Evolutionary conservation across 225 moss, liverwort and hornwort genomes (phyloP), one percentile per base, ranked within the genome.

Genomic region (Pleurozium schreberi): DNA sequence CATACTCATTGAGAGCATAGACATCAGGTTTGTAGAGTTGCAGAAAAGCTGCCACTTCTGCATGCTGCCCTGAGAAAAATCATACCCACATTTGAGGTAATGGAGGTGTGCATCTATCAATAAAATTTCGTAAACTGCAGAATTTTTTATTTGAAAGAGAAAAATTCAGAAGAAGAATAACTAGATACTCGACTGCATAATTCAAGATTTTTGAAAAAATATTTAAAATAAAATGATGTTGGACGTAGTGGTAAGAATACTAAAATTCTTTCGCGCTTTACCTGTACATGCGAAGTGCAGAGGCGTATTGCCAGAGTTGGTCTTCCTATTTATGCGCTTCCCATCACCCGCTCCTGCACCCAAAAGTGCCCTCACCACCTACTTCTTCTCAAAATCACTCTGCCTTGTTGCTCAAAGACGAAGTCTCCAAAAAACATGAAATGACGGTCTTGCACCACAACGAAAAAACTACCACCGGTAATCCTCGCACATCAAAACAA

Each of bases 321-420:
- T 95, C 91, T 95, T 95, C 66, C 94, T 92, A 67, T 95, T 94
- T 50, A 98, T 94, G 81, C 96, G 97, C 86, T 92, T 98, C 65
- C 98, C 94, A 94, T 96, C 95, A 90, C 95, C 98, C 69, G 98
- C 97, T 79, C 98, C 98, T 93, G 94, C 93, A 91, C 92, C 89
- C 91, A 98, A 93, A 86, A 98, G 98, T 74, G 92, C 92, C 93
- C 95, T 95, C 89, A 97, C 97, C 79, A 97, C 98, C 98, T 98
- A 94, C 86, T 88, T 86, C 89, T 91, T 83, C 86, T 91, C 80
- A 91, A 85, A 45, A 86, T 78, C 93, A 81, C 68, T 77, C 79
- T 55, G 38, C 60, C 45, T 60, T 53, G 57, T 84, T 77, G 47
- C 76, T 86, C 85, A 89, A 89, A 86, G 61, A 83, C 53, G 52